phyloP scores from a whole-genome alignment of 768 basidiomycete genomes.

The Lentinula guzmanii region DNA sequence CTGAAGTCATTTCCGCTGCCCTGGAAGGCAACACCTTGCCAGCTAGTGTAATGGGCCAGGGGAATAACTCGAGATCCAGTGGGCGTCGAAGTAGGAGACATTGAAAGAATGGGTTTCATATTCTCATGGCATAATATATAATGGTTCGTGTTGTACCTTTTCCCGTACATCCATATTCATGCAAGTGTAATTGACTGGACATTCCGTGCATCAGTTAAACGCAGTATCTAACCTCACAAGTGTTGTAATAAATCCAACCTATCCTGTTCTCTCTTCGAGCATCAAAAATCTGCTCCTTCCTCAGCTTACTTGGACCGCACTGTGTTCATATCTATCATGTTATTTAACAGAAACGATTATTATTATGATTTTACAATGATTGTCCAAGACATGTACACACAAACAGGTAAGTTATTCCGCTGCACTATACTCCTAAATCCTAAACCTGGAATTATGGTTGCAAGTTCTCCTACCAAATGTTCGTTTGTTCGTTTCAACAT shows the following conservation, averaged over 20 bases:
- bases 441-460: background rate
- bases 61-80: slow-evolving; percentile 40
- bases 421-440: background rate
- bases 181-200: background rate
- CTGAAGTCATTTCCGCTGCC: slow-evolving; percentile 87
- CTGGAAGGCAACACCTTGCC: slow-evolving; percentile 71
- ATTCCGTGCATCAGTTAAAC: background rate
- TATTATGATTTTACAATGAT: background rate
- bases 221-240: background rate
- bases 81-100: slow-evolving; percentile 55
- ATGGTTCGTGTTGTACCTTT: background rate
- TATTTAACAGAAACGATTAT: background rate
- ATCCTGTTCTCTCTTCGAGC: background rate
- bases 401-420: background rate
- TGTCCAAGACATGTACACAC: background rate
- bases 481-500: background rate
- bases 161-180: background rate
- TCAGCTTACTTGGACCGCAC: background rate
- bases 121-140: background rate
- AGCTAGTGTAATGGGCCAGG: slow-evolving; percentile 48
- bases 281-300: background rate
- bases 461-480: background rate
- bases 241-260: slow-evolving; percentile 6
- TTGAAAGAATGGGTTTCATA: slow-evolving; percentile 16
- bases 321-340: slow-evolving; percentile 2